Evolutionary conservation across 2,329 filamentous ascomycete genomes (phyloP).

Genomic region (Tolypocladium inflatum): DNA sequence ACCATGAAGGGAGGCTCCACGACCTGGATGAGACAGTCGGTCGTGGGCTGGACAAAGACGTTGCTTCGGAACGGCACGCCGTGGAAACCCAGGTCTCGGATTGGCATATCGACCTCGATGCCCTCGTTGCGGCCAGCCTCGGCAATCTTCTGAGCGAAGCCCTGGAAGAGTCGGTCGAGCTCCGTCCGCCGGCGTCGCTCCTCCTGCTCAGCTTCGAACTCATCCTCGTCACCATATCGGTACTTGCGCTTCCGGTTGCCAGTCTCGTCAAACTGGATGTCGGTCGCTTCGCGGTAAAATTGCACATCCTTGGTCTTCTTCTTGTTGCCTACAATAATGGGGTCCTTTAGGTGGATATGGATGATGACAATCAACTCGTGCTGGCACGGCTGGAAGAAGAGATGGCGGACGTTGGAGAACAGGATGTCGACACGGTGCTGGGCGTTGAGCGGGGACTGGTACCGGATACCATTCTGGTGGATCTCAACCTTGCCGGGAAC

Average conservation of each 20-base stretch:
- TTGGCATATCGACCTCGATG: constrained; percentile 90
- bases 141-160: constrained; percentile 93
- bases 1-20: constrained; percentile 97
- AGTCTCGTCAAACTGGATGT: constrained; percentile 98
- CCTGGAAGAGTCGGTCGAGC: constrained; percentile 91
- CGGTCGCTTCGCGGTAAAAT: constrained; percentile 94
- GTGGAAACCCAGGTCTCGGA: constrained; percentile 92
- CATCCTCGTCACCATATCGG: constrained; percentile 94
- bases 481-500: constrained; percentile 95
- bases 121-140: constrained; percentile 87
- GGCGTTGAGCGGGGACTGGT: constrained; percentile 70
- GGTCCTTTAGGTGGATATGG: constrained; percentile 94
- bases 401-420: constrained; percentile 96
- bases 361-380: constrained; percentile 97
- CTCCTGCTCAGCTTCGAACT: constrained; percentile 97
- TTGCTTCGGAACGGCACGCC: constrained; percentile 94
- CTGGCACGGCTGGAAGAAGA: constrained; percentile 97
- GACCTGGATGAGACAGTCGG: constrained; percentile 92
- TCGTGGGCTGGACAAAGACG: constrained; percentile 90
- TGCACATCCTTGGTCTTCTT: constrained; percentile 99
- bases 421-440: constrained; percentile 85
- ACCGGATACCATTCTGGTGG: constrained; percentile 97
- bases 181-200: constrained; percentile 85
- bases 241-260: constrained; percentile 97
- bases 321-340: constrained; percentile 92